phyloP scores from a whole-genome alignment of 768 basidiomycete genomes.

The Serpula lacrymans region DNA sequence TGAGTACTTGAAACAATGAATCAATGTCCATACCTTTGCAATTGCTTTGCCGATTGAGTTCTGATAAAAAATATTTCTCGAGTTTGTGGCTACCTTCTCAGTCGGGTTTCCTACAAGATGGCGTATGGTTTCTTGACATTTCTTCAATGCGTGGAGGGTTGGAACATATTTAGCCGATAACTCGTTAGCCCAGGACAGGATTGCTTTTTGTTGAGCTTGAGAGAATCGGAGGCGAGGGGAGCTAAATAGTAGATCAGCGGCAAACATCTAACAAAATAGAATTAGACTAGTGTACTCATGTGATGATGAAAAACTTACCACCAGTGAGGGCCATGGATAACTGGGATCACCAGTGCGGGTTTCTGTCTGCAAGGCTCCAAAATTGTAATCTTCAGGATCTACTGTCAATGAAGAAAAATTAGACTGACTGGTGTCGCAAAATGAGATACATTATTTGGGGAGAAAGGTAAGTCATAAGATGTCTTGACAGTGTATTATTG shows the following conservation, averaged over 20 bases:
- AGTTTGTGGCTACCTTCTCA: constrained; percentile 12
- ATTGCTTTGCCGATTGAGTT: constrained; percentile 9
- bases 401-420: too few species aligned
- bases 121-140: too few species aligned
- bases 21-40: background rate
- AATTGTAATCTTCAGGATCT: too few species aligned
- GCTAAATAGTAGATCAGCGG: constrained; percentile 23
- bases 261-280: constrained; percentile 4
- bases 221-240: constrained; percentile 25
- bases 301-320: background rate
- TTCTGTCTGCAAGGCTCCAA: too few species aligned
- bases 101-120: constrained; percentile 20
- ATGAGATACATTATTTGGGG: too few species aligned
- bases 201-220: constrained; percentile 20
- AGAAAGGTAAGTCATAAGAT: too few species aligned
- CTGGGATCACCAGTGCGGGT: too few species aligned
- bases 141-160: too few species aligned
- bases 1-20: background rate
- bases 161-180: constrained; percentile 24
- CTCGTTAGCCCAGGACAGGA: constrained; percentile 22
- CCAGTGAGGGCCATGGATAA: constrained; percentile 5
- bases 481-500: too few species aligned
- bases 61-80: constrained; percentile 25
- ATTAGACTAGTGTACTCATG: background rate
- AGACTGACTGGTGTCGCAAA: too few species aligned